A percentile compares a stretch with the other conserved stretches of the same genome.
Conservation (phyloP, 1,284 basidiomycete genomes). For the Wallemia hederae region DNA sequence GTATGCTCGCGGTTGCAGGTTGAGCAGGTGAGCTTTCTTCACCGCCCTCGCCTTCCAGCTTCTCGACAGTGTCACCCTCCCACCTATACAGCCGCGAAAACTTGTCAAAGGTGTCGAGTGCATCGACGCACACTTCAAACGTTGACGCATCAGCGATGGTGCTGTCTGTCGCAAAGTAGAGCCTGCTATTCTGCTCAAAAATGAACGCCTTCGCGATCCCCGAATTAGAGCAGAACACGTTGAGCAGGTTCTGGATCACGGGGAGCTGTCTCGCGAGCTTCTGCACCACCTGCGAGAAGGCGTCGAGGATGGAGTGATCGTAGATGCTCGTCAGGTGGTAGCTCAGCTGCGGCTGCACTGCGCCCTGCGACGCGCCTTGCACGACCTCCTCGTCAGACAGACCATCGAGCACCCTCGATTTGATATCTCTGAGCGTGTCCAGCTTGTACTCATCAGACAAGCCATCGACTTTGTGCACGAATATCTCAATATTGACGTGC, state of each 20-base stretch:
- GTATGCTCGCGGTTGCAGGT: not conserved
- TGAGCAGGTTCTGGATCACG: conserved; percentile 46
- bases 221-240: conserved; percentile 54
- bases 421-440: conserved; percentile 71
- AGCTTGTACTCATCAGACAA: conserved; percentile 73
- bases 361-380: conserved; percentile 25
- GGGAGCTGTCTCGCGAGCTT: conserved; percentile 37
- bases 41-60: too few species aligned
- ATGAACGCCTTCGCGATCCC: conserved; percentile 74
- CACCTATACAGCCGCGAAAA: conserved; percentile 63
- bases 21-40: not conserved
- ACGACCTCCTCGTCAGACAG: conserved; percentile 31
- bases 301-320: conserved; percentile 61
- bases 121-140: conserved; percentile 68
- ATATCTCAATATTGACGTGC: conserved; percentile 57
- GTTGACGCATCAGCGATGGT: conserved; percentile 70
- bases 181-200: conserved; percentile 56
- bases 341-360: conserved; percentile 29
- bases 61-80: too few species aligned
- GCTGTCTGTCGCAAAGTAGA: conserved; percentile 75
- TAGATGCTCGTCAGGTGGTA: conserved; percentile 72
- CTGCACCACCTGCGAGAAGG: conserved; percentile 42
- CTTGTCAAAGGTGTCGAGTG: conserved; percentile 55
- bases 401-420: conserved; percentile 52
- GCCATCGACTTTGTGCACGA: conserved; percentile 87